phyloP scores from a whole-genome alignment of 129 eudicot genomes.

The Scalesia atractyloides region DNA sequence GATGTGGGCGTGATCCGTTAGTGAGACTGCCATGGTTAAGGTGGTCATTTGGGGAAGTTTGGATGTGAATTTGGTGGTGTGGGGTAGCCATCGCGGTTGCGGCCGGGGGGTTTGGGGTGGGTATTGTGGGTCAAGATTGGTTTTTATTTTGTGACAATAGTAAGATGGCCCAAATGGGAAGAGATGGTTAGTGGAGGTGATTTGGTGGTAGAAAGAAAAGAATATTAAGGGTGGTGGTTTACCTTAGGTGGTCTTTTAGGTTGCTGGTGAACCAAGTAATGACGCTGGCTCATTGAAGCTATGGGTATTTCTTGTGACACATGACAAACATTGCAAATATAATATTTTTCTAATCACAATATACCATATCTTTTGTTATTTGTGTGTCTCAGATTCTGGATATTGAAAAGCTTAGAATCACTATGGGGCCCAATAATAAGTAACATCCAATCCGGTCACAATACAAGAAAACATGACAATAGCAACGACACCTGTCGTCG shows the following conservation, averaged over 20 bases:
- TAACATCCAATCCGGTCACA: too few species aligned
- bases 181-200: constrained; percentile 31
- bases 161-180: constrained; percentile 27
- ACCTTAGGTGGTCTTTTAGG: constrained; percentile 26
- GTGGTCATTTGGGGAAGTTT: constrained; percentile 22
- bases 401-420: too few species aligned
- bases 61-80: constrained; percentile 34
- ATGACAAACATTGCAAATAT: constrained; percentile 34
- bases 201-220: constrained; percentile 37
- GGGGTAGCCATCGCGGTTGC: constrained; percentile 30
- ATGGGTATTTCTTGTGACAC: constrained; percentile 35
- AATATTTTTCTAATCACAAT: neutral
- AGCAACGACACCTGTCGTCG: too few species aligned
- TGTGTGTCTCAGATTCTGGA: too few species aligned
- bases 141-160: constrained; percentile 14
- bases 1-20: constrained; percentile 43
- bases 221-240: constrained; percentile 29
- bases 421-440: too few species aligned
- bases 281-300: constrained; percentile 35
- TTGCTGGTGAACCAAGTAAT: constrained; percentile 24
- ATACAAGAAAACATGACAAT: too few species aligned
- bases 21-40: neutral
- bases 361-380: too few species aligned
- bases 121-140: constrained; percentile 15
- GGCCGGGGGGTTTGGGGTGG: neutral